Evolutionary conservation across 108 stramenopile genomes (phyloP).

Genomic region (Nitzschia sp.): DNA sequence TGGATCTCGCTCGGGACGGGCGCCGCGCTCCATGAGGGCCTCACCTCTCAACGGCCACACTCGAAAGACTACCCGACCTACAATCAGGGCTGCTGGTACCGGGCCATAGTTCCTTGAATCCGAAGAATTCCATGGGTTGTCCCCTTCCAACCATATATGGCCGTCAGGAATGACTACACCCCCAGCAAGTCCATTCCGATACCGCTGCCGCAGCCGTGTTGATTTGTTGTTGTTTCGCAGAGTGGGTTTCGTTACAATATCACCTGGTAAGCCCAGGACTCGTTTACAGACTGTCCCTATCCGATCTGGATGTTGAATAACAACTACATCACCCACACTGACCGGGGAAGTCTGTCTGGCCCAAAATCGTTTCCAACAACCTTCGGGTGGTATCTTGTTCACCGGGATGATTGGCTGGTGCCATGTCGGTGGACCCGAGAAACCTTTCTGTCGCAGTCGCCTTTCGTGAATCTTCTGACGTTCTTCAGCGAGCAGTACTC

Average conservation of each 20-base stretch:
- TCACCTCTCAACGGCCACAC: constrained; percentile 81
- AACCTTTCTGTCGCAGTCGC: neutral
- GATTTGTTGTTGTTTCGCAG: constrained; percentile 19
- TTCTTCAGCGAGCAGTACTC: constrained; percentile 17
- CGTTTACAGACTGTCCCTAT: constrained; percentile 93
- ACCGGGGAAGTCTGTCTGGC: constrained; percentile 52
- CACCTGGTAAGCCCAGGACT: constrained; percentile 90
- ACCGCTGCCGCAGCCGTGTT: neutral
- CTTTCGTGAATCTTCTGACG: constrained; percentile 14
- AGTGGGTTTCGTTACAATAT: constrained; percentile 66
- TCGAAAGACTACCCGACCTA: constrained; percentile 83
- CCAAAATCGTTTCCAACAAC: constrained; percentile 32
- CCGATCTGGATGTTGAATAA: constrained; percentile 79
- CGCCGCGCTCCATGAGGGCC: constrained; percentile 43
- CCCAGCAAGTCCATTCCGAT: neutral
- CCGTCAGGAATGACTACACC: constrained; percentile 78
- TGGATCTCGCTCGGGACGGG: constrained; percentile 26
- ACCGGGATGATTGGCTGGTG: constrained; percentile 44
- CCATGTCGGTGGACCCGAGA: constrained; percentile 23
- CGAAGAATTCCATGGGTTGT: constrained; percentile 82
- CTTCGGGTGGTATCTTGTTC: constrained; percentile 30
- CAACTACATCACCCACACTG: constrained; percentile 87
- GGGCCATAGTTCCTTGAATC: constrained; percentile 93
- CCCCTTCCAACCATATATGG: constrained; percentile 95
- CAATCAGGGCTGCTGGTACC: constrained; percentile 81